Evolutionary conservation across 495 filamentous ascomycete genomes (phyloP).

Genomic region (Tuber aestivum): DNA sequence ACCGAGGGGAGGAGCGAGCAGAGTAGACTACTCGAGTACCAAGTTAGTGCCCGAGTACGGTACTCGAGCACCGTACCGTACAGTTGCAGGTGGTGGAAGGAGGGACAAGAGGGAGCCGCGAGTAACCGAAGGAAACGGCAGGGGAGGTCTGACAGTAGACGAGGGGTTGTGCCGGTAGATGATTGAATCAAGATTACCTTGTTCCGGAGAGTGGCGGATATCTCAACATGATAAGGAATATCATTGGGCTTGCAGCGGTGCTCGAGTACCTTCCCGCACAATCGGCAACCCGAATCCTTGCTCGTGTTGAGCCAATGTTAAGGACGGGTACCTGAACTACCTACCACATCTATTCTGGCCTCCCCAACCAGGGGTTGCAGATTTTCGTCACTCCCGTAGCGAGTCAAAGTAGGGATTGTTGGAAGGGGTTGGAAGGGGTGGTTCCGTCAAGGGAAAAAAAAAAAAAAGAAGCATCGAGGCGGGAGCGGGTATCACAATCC

Average conservation of each 20-base stretch:
- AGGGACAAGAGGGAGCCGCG: neutral
- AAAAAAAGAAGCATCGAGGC: slow-evolving; percentile 1
- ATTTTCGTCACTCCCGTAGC: neutral
- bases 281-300: neutral
- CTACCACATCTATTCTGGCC: neutral
- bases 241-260: neutral
- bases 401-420: neutral
- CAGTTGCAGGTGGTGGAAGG: too few species aligned
- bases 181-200: slow-evolving; percentile 1
- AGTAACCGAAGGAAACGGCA: neutral
- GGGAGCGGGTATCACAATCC: slow-evolving; percentile 4
- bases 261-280: slow-evolving; percentile 2
- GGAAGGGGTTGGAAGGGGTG: neutral
- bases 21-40: too few species aligned
- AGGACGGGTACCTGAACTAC: neutral
- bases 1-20: neutral
- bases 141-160: neutral
- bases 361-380: neutral
- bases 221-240: neutral
- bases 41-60: too few species aligned
- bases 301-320: neutral
- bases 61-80: too few species aligned
- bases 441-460: neutral
- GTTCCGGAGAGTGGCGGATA: neutral
- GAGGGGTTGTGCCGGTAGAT: too few species aligned